A percentile compares a stretch with the other conserved stretches of the same genome.
Evolutionary conservation across 306 rosid species (phyloP).

Genomic region (Rosa lucieae): DNA sequence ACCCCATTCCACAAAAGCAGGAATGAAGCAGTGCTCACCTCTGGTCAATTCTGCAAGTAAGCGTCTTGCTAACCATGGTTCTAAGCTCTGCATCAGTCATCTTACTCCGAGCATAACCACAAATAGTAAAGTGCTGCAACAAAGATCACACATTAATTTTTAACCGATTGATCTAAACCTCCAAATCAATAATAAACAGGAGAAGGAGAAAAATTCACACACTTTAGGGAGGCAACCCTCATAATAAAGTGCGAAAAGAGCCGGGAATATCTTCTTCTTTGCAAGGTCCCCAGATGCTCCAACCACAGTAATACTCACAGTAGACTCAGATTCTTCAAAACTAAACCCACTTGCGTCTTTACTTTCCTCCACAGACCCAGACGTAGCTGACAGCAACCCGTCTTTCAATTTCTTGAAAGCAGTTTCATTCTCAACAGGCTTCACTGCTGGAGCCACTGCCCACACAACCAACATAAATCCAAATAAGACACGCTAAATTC

Average conservation of each 20-base stretch:
- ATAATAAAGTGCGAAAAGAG: conserved; percentile 86
- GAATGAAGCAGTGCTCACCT: conserved; percentile 41
- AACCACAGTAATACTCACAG: conserved; percentile 82
- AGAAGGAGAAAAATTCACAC: conserved; percentile 1
- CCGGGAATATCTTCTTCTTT: conserved; percentile 92
- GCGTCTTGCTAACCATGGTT: conserved; percentile 88
- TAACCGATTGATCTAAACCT: conserved; percentile 13
- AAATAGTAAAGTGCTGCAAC: conserved; percentile 73
- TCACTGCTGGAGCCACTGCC: conserved; percentile 39
- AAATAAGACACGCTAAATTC: neutral
- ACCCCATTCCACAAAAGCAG: conserved; percentile 5
- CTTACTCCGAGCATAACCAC: conserved; percentile 89
- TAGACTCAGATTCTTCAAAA: conserved; percentile 39
- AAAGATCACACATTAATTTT: neutral
- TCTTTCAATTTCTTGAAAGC: conserved; percentile 44
- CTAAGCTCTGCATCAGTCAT: conserved; percentile 85
- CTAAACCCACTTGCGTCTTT: conserved; percentile 26
- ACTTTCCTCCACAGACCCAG: conserved; percentile 40
- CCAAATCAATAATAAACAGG: neutral
- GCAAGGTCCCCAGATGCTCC: conserved; percentile 98
- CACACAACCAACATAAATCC: conserved; percentile 33
- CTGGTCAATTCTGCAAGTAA: conserved; percentile 88
- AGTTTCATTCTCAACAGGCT: conserved; percentile 40
- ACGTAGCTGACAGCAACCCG: conserved; percentile 32
- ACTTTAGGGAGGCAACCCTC: conserved; percentile 92